A percentile compares a stretch with the other conserved stretches of the same genome.
These are phyloP conservation scores for Brassica nigra DNA, from an alignment of 345 rosid species.

Conservation along the genomic window DNA sequence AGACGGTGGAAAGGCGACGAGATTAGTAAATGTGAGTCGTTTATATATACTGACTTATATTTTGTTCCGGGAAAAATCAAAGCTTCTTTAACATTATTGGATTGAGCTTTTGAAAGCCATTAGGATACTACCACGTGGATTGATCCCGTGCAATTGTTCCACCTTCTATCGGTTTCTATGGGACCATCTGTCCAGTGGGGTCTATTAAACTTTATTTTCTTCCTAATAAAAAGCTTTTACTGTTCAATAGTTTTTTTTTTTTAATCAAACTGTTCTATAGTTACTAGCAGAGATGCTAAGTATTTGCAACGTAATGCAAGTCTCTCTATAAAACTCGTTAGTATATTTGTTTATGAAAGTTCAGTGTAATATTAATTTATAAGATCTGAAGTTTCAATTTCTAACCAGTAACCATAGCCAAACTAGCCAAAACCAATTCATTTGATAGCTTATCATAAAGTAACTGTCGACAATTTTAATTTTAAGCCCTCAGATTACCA, in stretches of 20 bases:
- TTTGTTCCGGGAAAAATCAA: constrained; percentile 16
- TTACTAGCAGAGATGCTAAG: background rate
- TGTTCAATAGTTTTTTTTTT: background rate
- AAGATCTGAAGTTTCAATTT: background rate
- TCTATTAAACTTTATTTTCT: constrained; percentile 17
- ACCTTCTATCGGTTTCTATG: constrained; percentile 17
- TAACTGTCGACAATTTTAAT: background rate
- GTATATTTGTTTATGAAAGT: too few species aligned
- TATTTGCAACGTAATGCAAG: background rate
- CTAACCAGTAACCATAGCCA: background rate
- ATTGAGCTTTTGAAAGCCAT: background rate
- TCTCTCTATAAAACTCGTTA: too few species aligned
- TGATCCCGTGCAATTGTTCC: constrained; percentile 17
- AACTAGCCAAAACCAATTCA: constrained; percentile 13
- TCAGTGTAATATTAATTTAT: too few species aligned
- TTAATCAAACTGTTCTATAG: background rate
- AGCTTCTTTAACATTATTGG: background rate
- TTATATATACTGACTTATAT: constrained; percentile 3
- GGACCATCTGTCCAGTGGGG: constrained; percentile 32
- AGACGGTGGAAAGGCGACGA: constrained; percentile 21
- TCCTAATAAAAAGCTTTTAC: too few species aligned
- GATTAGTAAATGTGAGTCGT: constrained; percentile 8
- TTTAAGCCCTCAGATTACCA: background rate
- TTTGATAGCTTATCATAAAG: constrained; percentile 26
- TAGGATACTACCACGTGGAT: constrained; percentile 24